Percentiles rank a stretch among this genome's conserved stretches.
phyloP scores from a whole-genome alignment of 2,329 filamentous ascomycete species.

The Mycocentrospora acerina region DNA sequence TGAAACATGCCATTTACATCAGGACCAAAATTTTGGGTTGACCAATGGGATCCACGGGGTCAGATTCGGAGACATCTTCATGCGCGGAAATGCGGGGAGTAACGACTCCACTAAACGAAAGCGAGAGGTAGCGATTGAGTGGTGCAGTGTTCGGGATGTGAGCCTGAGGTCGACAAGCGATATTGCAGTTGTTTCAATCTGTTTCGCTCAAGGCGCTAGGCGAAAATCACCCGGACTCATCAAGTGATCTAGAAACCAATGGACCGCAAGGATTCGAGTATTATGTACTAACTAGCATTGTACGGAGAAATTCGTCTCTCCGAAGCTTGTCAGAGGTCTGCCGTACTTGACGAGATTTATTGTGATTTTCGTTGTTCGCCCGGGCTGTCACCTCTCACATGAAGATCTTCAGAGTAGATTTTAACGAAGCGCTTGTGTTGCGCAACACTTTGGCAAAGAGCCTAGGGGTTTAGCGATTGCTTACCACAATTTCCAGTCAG shows the following conservation, averaged over 20 bases:
- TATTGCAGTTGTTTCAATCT: constrained; percentile 26
- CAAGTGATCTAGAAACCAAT: constrained; percentile 16
- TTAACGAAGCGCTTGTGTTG: constrained; percentile 27
- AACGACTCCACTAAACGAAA: constrained; percentile 11
- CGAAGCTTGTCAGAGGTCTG: too few species aligned
- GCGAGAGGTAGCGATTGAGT: constrained; percentile 13
- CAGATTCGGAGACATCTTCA: constrained; percentile 17
- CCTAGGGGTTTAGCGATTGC: constrained; percentile 24
- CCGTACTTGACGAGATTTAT: too few species aligned
- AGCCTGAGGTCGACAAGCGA: constrained; percentile 17
- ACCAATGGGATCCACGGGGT: constrained; percentile 12
- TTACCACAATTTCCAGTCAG: constrained; percentile 9
- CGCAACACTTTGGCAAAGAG: constrained; percentile 29
- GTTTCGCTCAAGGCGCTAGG: constrained; percentile 28
- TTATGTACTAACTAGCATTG: too few species aligned
- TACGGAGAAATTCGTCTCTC: too few species aligned
- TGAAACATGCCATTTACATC: constrained; percentile 24
- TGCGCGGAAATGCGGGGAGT: constrained; percentile 18
- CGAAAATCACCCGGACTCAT: constrained; percentile 14
- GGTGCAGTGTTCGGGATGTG: constrained; percentile 15
- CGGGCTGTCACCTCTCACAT: too few species aligned
- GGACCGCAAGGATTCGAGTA: background rate
- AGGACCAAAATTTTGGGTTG: constrained; percentile 17
- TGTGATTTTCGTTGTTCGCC: too few species aligned
- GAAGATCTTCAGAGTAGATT: too few species aligned